Percentiles rank a stretch among this genome's conserved stretches.
Evolutionary conservation across 2,329 filamentous ascomycete genomes (phyloP).

Genomic region (Emydomyces testavorans): DNA sequence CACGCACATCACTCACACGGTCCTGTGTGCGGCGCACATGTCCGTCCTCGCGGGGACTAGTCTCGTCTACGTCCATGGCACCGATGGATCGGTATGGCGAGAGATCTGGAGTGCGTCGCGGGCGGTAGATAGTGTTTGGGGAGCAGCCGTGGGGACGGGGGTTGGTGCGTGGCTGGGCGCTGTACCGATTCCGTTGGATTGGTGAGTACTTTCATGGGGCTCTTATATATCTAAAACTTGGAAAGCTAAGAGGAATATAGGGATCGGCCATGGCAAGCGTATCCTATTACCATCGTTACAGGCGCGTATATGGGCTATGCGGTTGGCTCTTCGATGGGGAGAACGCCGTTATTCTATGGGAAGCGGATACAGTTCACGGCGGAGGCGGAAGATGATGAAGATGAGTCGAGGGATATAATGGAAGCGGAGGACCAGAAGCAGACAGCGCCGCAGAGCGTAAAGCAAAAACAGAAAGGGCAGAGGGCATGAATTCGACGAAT

Average conservation of each 20-base stretch:
- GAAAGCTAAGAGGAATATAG: constrained; percentile 24
- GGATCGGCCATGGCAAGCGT: constrained; percentile 98
- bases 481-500: not conserved
- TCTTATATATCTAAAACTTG: not conserved
- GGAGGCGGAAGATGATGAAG: constrained; percentile 14
- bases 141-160: constrained; percentile 63
- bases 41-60: constrained; percentile 67
- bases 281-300: constrained; percentile 81
- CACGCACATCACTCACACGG: constrained; percentile 64
- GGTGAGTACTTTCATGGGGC: constrained; percentile 40
- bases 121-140: constrained; percentile 75
- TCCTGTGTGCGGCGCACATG: constrained; percentile 70
- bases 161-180: constrained; percentile 87
- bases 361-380: constrained; percentile 27
- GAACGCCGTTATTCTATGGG: constrained; percentile 26
- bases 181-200: constrained; percentile 89
- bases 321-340: constrained; percentile 41
- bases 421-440: not conserved
- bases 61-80: constrained; percentile 73
- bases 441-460: not conserved
- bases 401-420: not conserved
- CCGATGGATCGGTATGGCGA: constrained; percentile 59
- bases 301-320: constrained; percentile 72
- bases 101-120: constrained; percentile 55
- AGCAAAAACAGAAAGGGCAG: not conserved